Base-by-base conservation (phyloP, 2,329 filamentous ascomycete species). In the Plenodomus lindquistii region DNA sequence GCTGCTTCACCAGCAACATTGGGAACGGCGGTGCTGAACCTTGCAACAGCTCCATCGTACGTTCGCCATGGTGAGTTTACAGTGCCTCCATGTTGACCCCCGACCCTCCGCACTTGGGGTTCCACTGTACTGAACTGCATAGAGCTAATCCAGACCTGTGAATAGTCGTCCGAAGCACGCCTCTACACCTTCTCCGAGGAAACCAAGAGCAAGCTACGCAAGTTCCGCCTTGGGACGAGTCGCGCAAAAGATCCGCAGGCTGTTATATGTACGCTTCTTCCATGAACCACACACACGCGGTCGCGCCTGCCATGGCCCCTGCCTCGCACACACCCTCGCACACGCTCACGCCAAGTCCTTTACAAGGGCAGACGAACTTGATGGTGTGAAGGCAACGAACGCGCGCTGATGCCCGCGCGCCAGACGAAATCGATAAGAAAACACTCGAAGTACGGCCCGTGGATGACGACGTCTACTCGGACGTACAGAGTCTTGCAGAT, bases 181-280 rank as follows among this genome's bases (percentile, higher is more conserved):
- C 82, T 97, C 55, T 97, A 96, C 78, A 90, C 89, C 50, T 96
- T 97, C 83, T 95, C 91, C 24, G 83, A 85, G 57, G 90, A 94
- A 76, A 96, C 91, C 38, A 94, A 88, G 75, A 86, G 91, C 59
- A 87, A 92, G 68, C 84, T 99, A 59, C 88, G 90, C 73, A 97
- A 97, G 76, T 99, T 99, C 78, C 89, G 94, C 42, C 82, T 99
- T 21, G 85, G 87, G 20, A 97, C 94, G 2, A 97, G 92, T 27
- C 81, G 94, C 58, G 86, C 91, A 43, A 93, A 87, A 70, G 85
- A 87, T 39, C 88, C 92, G 0, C 91, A 97, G 77, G 94, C 92
- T 52, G 85, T 95, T 54, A 96, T 99, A 62, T 97, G 94, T 97
- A 88, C 75, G 86, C 48, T 22, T 15, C 15, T 15, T 31, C 11